Percentiles rank a stretch among this genome's conserved stretches.
Evolutionary conservation across 2,329 filamentous ascomycete genomes (phyloP).

Genomic region (Falciphora oryzae): DNA sequence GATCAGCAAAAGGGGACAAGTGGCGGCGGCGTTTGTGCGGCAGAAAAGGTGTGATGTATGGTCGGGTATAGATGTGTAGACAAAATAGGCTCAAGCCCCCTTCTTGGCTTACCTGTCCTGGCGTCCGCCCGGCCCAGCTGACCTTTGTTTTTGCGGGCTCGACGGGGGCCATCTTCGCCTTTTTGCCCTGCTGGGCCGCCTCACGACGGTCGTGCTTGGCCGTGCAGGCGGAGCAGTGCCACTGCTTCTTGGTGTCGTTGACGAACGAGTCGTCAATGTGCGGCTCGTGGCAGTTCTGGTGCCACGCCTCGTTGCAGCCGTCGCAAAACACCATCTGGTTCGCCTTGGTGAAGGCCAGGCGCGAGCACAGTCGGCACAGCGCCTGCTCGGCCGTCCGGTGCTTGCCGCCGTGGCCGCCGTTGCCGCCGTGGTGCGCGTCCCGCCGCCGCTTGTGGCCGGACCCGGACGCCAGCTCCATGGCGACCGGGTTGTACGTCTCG

Average conservation of each 20-base stretch:
- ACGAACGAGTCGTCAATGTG: conserved; percentile 66
- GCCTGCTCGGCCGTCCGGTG: conserved; percentile 50
- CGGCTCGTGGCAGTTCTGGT: conserved; percentile 76
- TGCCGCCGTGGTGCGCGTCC: conserved; percentile 1
- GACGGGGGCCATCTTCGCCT: conserved; percentile 20
- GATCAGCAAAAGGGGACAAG: not conserved
- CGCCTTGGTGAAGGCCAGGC: conserved; percentile 63
- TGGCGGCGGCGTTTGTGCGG: not conserved
- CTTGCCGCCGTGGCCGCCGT: conserved; percentile 40
- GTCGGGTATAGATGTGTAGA: too few relatives aligned
- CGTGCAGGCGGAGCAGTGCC: conserved; percentile 63
- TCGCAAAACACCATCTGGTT: conserved; percentile 87
- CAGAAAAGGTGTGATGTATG: not conserved
- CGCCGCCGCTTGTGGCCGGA: not conserved
- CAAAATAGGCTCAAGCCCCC: too few relatives aligned
- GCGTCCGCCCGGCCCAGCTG: conserved; percentile 33
- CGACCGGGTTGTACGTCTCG: conserved; percentile 52
- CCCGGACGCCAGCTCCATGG: conserved; percentile 32
- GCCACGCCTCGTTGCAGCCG: conserved; percentile 72
- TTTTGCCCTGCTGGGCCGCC: conserved; percentile 13
- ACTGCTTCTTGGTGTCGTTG: conserved; percentile 59
- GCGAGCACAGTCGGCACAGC: conserved; percentile 66
- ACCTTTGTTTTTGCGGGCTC: conserved; percentile 18
- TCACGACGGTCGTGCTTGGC: conserved; percentile 28
- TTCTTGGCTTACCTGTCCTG: conserved; percentile 30